These are phyloP conservation scores for Ceratopteris richardii DNA, from an alignment of 75 land plant species.

Conservation along the genomic window DNA sequence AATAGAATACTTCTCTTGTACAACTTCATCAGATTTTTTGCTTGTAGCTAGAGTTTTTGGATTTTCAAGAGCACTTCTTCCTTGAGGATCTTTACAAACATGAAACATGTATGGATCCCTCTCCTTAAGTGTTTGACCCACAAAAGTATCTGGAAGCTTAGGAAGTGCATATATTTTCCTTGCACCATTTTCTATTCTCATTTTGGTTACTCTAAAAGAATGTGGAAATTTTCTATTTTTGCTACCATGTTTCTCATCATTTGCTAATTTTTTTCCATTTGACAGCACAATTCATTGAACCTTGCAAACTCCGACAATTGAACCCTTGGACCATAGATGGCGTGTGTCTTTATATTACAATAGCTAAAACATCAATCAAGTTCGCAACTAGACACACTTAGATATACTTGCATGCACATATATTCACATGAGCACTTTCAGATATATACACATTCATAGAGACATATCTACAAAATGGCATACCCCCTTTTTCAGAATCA, in stretches of 20 bases:
- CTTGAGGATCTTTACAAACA: neutral
- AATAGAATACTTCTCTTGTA: neutral
- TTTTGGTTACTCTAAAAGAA: conserved; percentile 14
- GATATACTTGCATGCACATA: too few relatives aligned
- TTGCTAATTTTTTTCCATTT: conserved; percentile 4
- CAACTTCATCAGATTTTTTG: conserved; percentile 22
- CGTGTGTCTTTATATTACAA: too few relatives aligned
- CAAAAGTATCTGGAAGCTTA: conserved; percentile 4
- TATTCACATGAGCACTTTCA: too few relatives aligned
- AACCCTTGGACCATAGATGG: too few relatives aligned
- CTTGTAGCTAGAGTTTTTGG: conserved; percentile 23
- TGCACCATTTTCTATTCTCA: conserved; percentile 18
- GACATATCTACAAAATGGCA: too few relatives aligned
- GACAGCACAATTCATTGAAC: too few relatives aligned
- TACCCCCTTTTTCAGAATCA: too few relatives aligned
- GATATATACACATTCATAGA: too few relatives aligned
- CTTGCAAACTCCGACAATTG: too few relatives aligned
- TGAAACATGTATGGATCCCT: conserved; percentile 6
- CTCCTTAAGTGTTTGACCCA: neutral
- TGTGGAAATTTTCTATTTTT: conserved; percentile 42
- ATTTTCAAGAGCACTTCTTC: conserved; percentile 14
- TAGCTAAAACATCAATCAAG: too few relatives aligned
- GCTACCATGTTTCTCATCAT: too few relatives aligned
- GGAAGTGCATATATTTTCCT: conserved; percentile 14
- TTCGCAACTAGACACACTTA: too few relatives aligned